Evolutionary conservation across 164 flowering plant genomes (phyloP), one percentile per base, ranked within the genome.

Genomic region (Euptelea pleiosperma): DNA sequence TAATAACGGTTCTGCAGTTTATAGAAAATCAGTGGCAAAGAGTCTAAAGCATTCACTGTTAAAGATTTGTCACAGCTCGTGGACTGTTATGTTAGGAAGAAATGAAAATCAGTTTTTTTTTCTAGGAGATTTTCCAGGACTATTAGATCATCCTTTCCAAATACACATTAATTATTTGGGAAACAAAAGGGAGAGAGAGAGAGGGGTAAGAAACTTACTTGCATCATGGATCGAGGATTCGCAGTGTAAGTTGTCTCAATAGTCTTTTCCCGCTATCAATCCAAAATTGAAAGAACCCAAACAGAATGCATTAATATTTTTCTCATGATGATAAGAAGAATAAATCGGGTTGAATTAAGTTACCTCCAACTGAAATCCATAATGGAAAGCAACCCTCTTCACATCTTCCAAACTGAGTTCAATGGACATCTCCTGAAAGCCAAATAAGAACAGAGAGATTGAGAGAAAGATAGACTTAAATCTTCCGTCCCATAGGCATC

Each of bases 351-450:
- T n/a, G 3, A 12, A 2, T 10, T 4, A 29, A 39, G 9, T 64
- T 82, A 90, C 99, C 96, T 88, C 91, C 60, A 86, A 46, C 46
- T 74, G 58, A 70, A 93, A 84, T 57, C 97, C 96, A 72, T 77
- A 79, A 45, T 80, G 77, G 33, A 75, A 63, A 50, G 91, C 91
- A 67, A 85, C 82, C 70, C 62, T 85, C 70, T 91, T 94, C 44
- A 94, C 95, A 77, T 94, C 97, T 76, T 88, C 99, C 81, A 94
- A 74, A 73, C 99, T 91, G 22, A 86, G 74, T 71, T 94, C 99
- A 63, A 94, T 74, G 43, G 99, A 91, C 95, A 94, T 88, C 55
- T 94, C 95, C 96, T 85, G 55, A 41, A 58, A 57, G n/a, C 35
- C 14, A 28, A 35, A 50, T 29, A 29, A 21, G 61, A 12, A 31